Evolutionary conservation across 2,329 filamentous ascomycete species (phyloP), one percentile per base, ranked within the genome.

Genomic region (Acephala macrosclerotiorum): DNA sequence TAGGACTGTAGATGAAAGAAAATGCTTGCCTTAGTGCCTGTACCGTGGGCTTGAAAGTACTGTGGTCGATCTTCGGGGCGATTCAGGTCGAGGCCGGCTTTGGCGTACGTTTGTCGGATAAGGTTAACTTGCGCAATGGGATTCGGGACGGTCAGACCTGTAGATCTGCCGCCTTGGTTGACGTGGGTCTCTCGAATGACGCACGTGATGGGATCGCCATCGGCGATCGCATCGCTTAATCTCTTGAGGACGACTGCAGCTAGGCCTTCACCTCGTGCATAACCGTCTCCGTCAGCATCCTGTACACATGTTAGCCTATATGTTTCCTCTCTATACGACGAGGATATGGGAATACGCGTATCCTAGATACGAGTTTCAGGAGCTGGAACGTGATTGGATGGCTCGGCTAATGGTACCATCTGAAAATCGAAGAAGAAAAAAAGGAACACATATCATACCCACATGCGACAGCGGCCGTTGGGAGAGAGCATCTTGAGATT

Each of bases 81-180:
- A n/a, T 47, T 55, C 7, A 67, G 22, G 60, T 84, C 77, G 3
- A 82, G 76, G 0, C 79, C 84, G 0, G 83, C 75, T 5, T 73
- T 75, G 1, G 51, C 63, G 68, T 87, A 87, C 0, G 81, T 82
- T 6, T 75, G 73, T 47, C 74, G 75, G 63, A 86, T 85, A 0
- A 85, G 71, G 0, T 62, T 66, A 0, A 78, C 75, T 70, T 87
- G 85, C 0, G 83, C 80, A 2, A 69, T 63, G 0, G 76, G 72
- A 60, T 77, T 86, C 0, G 87, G 87, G 74, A 85, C 80, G 0
- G 85, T 88, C 64, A 89, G 83, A 0, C 85, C 85, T n/a, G 71
- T 76, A 47, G 68, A 84, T 80, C 36, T 74, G 76, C 68, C 70
- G 61, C 83, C 88, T 66, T 87, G 84, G 65, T 87, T 88, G 36